A percentile compares a stretch with the other conserved stretches of the same genome.
These are phyloP conservation scores for Mycena galopus DNA, from an alignment of 768 basidiomycete species.

Conservation along the genomic window DNA sequence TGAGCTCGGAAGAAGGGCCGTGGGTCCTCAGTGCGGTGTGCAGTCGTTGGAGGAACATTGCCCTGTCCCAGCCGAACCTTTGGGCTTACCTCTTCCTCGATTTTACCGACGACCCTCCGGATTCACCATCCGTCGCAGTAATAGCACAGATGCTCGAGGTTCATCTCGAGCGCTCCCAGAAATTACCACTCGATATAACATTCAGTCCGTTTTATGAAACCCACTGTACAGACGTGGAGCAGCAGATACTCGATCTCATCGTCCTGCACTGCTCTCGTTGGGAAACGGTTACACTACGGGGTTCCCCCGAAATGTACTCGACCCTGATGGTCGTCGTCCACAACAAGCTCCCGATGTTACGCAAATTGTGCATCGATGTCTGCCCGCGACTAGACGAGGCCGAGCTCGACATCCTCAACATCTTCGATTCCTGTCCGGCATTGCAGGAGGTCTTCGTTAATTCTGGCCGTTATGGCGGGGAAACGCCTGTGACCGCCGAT, in stretches of 20 bases:
- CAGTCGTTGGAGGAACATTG: neutral
- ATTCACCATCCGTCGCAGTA: neutral
- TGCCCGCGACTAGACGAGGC: neutral
- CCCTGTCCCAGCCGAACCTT: neutral
- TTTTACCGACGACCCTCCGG: neutral
- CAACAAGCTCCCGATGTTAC: neutral
- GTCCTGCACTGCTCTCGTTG: neutral
- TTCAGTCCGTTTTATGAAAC: neutral
- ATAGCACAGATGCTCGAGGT: neutral
- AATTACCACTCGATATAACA: neutral
- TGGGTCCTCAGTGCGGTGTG: constrained; percentile 7
- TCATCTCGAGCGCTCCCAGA: neutral
- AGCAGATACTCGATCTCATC: neutral
- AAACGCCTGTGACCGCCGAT: neutral
- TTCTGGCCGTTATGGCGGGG: neutral
- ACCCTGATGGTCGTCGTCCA: neutral
- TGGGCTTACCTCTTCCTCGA: neutral
- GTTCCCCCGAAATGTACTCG: neutral
- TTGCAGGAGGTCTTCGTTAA: constrained; percentile 3
- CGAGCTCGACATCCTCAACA: neutral
- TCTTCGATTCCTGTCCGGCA: neutral
- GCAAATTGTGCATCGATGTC: neutral
- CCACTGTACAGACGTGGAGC: neutral
- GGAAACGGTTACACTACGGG: neutral
- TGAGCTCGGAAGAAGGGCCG: neutral